Conservation (phyloP, 768 basidiomycete genomes). For the Auriscalpium microsporum region DNA sequence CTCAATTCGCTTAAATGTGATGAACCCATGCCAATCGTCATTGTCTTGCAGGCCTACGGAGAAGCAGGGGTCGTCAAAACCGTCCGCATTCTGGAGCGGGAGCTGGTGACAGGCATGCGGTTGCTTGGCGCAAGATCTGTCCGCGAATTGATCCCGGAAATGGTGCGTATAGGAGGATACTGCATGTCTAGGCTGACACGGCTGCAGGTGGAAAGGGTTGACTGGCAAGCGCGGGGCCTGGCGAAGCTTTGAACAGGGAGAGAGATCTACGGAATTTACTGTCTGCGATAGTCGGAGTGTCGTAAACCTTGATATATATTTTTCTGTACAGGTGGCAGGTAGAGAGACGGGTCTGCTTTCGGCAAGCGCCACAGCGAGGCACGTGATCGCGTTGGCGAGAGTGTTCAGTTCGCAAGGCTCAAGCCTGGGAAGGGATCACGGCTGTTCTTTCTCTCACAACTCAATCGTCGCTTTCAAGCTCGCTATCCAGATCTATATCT, state of each 20-base stretch:
- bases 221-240: conserved; percentile 46
- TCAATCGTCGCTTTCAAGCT: too few species aligned
- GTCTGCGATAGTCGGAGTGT: background rate
- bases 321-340: too few species aligned
- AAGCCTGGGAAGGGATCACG: too few species aligned
- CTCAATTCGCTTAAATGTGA: conserved; percentile 4
- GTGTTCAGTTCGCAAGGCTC: too few species aligned
- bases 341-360: background rate
- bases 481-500: too few species aligned
- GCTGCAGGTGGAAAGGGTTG: conserved; percentile 37
- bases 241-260: too few species aligned
- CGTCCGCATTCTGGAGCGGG: conserved; percentile 61
- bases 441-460: too few species aligned
- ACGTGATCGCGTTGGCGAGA: background rate
- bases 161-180: conserved; percentile 39
- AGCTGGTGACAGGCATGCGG: conserved; percentile 71
- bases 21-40: background rate
- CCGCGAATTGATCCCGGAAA: conserved; percentile 59
- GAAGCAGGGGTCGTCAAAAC: conserved; percentile 60
- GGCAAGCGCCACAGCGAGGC: background rate
- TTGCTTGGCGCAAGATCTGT: conserved; percentile 62
- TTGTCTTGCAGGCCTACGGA: conserved; percentile 55
- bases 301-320: background rate
- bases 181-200: background rate
- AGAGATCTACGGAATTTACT: conserved; percentile 6